Base-by-base conservation (phyloP, 805 yeast genomes). In the Hemisphaericaspora nanyangensis region DNA sequence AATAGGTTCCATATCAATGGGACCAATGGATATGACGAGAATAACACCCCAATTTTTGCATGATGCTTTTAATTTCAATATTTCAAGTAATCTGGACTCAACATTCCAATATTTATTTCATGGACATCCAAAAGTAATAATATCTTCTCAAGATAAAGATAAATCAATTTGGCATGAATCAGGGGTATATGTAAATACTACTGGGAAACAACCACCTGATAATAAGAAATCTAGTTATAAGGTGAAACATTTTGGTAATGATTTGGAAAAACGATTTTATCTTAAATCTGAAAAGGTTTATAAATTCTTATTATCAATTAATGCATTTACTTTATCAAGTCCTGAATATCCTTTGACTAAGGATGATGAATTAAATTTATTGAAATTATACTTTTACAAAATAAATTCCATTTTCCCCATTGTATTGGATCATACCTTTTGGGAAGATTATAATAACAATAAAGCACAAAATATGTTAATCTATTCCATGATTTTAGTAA, bases 371-470 rank as follows among this genome's bases (percentile, higher is more conserved):
- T 36, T 41, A 7, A 46, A 48, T 32, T 44, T 64, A 16, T 31
- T 60, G 4, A 51, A 56, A 22, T 27, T 64, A 3, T 65, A 50
- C 45, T 65, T 65, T 42, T 50, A 45, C 43, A 60, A 61, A 36
- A 37, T 63, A 18, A 63, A 65, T 49, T 47, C 52, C n/a, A 46
- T 63, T 5, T 54, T 65, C 36, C 69, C 70, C 5, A 39, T 65
- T 11, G 50, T 65, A 7, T 47, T 54, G 34, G 65, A 56, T 39
- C 17, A 28, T 10, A 35, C 38, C 19, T 63, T 65, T 42, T 56
- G 67, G 65, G 49, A 43, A 6, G 56, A 51, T 24, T 62, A 47
- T 43, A 34, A 45, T 5, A 42, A 42, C 3, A 48, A 44, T n/a
- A 43, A 37, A 13, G 47, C 52, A 6, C 58, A 50, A 32, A 48